phyloP scores from a whole-genome alignment of 192 early-diverging fungal species.

The Rhizophagus clarus region DNA sequence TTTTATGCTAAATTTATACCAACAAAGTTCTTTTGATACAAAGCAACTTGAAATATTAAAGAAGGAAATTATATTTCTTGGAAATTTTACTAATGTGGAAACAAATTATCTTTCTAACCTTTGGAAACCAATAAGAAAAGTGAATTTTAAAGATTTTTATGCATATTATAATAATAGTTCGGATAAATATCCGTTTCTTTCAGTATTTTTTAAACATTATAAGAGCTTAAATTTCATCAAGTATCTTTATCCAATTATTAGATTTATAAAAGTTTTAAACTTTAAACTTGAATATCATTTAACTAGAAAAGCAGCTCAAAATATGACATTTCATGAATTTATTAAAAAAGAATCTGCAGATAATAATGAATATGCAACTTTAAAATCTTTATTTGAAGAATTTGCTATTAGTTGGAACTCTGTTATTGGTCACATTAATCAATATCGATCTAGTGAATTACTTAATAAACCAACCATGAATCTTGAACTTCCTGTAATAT shows the following conservation, averaged over 20 bases:
- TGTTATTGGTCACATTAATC: too few species aligned
- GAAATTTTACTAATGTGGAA: background rate
- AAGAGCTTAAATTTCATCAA: background rate
- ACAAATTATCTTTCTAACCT: background rate
- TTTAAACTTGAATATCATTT: slow-evolving; percentile 17
- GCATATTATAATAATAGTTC: background rate
- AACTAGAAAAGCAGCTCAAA: slow-evolving; percentile 21
- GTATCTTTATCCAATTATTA: slow-evolving; percentile 23
- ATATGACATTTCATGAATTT: too few species aligned
- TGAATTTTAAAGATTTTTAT: background rate
- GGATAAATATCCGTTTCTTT: slow-evolving; percentile 19
- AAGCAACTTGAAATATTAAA: background rate
- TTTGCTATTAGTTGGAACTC: too few species aligned
- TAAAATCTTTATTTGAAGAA: too few species aligned
- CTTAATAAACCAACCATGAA: too few species aligned
- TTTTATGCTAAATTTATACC: background rate
- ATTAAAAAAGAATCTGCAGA: too few species aligned
- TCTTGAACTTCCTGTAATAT: too few species aligned
- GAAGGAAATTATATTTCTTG: background rate
- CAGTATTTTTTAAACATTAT: slow-evolving; percentile 25
- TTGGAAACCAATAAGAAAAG: background rate
- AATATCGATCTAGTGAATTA: too few species aligned
- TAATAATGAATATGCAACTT: too few species aligned
- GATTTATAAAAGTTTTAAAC: slow-evolving; percentile 23
- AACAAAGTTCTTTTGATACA: background rate